phyloP scores from a whole-genome alignment of 306 rosid genomes.

The Spatholobus suberectus region DNA sequence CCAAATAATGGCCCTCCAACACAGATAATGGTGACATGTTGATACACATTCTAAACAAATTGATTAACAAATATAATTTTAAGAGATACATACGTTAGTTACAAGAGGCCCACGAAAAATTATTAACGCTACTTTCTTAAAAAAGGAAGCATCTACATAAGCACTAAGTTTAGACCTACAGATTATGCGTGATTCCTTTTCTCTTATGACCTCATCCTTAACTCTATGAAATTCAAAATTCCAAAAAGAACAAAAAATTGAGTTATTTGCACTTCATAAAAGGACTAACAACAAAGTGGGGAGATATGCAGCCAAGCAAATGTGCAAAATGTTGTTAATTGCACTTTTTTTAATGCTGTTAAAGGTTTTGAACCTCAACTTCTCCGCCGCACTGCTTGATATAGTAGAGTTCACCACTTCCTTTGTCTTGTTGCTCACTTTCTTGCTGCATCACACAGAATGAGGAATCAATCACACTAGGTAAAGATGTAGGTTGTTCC shows the following conservation, averaged over 20 bases:
- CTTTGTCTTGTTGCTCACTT: conserved; percentile 69
- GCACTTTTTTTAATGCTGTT: conserved; percentile 52
- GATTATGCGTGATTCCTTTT: conserved; percentile 34
- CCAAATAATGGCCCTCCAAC: conserved; percentile 2
- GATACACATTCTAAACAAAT: conserved; percentile 21
- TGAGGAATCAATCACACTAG: conserved; percentile 16
- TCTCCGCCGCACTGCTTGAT: conserved; percentile 58
- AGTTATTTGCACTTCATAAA: conserved; percentile 52
- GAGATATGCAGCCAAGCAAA: conserved; percentile 51
- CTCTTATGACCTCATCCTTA: conserved; percentile 36
- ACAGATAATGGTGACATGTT: background rate
- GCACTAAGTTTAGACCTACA: conserved; percentile 46
- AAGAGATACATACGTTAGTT: conserved; percentile 45
- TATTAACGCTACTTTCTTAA: conserved; percentile 46
- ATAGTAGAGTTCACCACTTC: conserved; percentile 64
- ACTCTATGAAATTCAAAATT: conserved; percentile 44
- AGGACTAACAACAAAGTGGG: conserved; percentile 57
- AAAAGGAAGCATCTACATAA: conserved; percentile 37
- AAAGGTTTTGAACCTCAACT: conserved; percentile 52
- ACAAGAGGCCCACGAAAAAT: conserved; percentile 40
- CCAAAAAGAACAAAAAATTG: conserved; percentile 24
- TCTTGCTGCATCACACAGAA: conserved; percentile 73
- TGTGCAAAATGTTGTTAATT: conserved; percentile 43
- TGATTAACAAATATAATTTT: conserved; percentile 45
- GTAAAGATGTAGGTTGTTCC: conserved; percentile 32